Percentiles rank a stretch among this genome's conserved stretches.
Conservation (phyloP, 2,329 filamentous ascomycete genomes). For the Ceratocystis destructans region DNA sequence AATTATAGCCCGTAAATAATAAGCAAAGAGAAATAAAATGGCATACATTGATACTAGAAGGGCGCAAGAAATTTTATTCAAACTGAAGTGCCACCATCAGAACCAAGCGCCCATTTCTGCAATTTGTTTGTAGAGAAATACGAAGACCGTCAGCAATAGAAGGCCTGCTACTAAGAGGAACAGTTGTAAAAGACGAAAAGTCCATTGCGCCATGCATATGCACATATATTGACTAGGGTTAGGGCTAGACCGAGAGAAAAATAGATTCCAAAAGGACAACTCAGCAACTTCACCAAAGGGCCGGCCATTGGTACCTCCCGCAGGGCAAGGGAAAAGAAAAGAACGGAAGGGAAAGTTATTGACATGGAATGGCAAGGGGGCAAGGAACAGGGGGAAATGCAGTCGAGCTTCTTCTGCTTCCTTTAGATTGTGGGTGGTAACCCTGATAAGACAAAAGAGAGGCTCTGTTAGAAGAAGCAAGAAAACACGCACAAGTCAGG, state of each 20-base stretch:
- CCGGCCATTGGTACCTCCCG: neutral
- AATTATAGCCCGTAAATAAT: neutral
- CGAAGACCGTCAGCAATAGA: neutral
- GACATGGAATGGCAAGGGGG: neutral
- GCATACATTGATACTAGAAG: neutral
- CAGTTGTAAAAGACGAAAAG: neutral
- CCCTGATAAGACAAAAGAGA: conserved; percentile 19
- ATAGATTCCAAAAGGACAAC: conserved; percentile 6
- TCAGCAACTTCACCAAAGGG: conserved; percentile 3
- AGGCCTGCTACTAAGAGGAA: neutral
- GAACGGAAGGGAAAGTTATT: neutral
- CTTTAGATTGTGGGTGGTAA: neutral
- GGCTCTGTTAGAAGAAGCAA: neutral
- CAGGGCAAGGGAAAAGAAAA: neutral
- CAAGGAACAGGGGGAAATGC: neutral
- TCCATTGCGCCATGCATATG: neutral
- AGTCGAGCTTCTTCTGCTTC: neutral
- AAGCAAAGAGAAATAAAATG: neutral
- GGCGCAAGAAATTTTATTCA: neutral
- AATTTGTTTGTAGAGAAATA: neutral
- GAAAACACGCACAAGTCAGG: neutral
- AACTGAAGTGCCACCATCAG: neutral
- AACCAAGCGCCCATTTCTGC: neutral
- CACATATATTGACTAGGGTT: neutral
- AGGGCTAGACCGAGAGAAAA: neutral